These are phyloP conservation scores for Torulaspora quercuum DNA, from an alignment of 805 yeast genomes.

Conservation along the genomic window DNA sequence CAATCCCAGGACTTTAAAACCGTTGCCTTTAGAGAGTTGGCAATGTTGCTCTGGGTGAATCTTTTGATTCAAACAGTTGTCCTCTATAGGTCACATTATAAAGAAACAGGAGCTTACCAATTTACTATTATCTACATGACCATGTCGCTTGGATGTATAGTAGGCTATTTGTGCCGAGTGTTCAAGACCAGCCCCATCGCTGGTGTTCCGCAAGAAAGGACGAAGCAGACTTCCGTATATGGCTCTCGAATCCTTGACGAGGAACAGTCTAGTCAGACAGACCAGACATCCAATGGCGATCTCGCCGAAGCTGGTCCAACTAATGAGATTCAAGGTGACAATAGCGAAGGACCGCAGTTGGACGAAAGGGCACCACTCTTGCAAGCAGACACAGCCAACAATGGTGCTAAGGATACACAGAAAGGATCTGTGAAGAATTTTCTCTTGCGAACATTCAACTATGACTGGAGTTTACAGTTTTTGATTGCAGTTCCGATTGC, in stretches of 20 bases:
- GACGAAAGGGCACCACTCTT: constrained; percentile 39
- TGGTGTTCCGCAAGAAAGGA: neutral
- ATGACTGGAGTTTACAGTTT: constrained; percentile 81
- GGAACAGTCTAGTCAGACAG: constrained; percentile 6
- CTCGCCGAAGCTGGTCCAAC: neutral
- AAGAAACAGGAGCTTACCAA: constrained; percentile 47
- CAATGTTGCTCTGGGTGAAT: constrained; percentile 54
- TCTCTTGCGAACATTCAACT: constrained; percentile 40
- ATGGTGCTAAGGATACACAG: neutral
- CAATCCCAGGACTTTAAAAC: constrained; percentile 61
- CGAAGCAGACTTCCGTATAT: constrained; percentile 1
- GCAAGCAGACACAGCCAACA: constrained; percentile 9
- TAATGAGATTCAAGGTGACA: constrained; percentile 3
- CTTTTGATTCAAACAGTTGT: constrained; percentile 50
- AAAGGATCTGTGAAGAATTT: constrained; percentile 16
- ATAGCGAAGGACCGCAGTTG: constrained; percentile 1
- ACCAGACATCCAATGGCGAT: neutral
- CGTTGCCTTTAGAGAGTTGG: constrained; percentile 51
- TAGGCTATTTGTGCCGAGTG: constrained; percentile 43
- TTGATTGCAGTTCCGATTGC: constrained; percentile 63
- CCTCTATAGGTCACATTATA: constrained; percentile 46
- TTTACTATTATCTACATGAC: constrained; percentile 46
- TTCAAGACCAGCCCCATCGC: constrained; percentile 3
- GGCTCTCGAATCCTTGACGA: constrained; percentile 9
- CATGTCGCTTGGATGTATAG: constrained; percentile 45